Percentiles rank a stretch among this genome's conserved stretches.
phyloP scores from a whole-genome alignment of 78 protist genomes.

The Anaeramoeba flamelloides region DNA sequence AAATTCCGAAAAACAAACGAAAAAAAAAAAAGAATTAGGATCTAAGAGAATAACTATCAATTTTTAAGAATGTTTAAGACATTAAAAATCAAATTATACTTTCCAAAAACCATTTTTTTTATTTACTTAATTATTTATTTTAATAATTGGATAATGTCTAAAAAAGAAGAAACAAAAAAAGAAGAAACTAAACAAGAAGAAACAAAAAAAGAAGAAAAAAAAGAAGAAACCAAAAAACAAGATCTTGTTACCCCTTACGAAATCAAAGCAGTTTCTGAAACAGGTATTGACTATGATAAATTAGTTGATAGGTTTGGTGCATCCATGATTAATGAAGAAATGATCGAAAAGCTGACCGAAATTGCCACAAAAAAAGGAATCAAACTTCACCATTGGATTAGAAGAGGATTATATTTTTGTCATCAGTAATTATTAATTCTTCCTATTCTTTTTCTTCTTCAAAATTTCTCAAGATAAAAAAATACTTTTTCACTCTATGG shows the following conservation, averaged over 20 bases:
- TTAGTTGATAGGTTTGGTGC: conserved; percentile 19
- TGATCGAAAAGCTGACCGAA: conserved; percentile 10
- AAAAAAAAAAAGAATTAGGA: too few relatives aligned
- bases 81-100: too few relatives aligned
- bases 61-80: too few relatives aligned
- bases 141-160: not conserved
- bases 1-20: too few relatives aligned
- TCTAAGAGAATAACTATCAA: too few relatives aligned
- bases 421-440: conserved; percentile 6
- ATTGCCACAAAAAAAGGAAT: not conserved
- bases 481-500: too few relatives aligned
- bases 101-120: too few relatives aligned
- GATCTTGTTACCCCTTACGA: not conserved
- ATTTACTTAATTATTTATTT: not conserved
- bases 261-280: conserved; percentile 21
- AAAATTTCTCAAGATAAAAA: too few relatives aligned
- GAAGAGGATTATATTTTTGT: conserved; percentile 20
- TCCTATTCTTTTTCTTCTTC: too few relatives aligned
- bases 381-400: conserved; percentile 14
- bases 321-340: not conserved
- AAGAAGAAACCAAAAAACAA: not conserved
- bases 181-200: not conserved
- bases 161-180: not conserved
- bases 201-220: not conserved
- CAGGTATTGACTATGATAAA: conserved; percentile 26